phyloP scores from a whole-genome alignment of 192 early-diverging fungal genomes.

The Backusella mclennaniae region DNA sequence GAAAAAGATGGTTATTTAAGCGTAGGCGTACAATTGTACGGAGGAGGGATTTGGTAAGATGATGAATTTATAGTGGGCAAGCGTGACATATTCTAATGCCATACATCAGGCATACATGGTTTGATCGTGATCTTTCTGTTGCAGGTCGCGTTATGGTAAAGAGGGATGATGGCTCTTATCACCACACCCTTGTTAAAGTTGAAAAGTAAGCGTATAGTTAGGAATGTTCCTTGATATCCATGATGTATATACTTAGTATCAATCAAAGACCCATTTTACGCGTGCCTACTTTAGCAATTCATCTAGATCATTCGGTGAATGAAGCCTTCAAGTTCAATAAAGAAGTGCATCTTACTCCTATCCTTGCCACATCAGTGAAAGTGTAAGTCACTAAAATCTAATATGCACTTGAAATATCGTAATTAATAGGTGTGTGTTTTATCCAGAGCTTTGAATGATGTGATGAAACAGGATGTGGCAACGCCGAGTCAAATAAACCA shows the following conservation, averaged over 20 bases:
- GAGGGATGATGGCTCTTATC: constrained; percentile 61
- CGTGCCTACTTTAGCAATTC: constrained; percentile 95
- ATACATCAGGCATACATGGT: constrained; percentile 80
- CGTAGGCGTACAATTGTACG: constrained; percentile 89
- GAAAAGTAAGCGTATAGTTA: constrained; percentile 42
- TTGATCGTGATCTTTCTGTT: constrained; percentile 94
- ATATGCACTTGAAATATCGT: neutral
- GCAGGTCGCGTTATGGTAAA: constrained; percentile 92
- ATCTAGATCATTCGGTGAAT: constrained; percentile 79
- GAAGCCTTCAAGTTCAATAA: constrained; percentile 92
- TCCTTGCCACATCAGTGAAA: constrained; percentile 75
- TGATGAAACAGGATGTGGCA: neutral
- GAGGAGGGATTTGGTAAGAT: constrained; percentile 84
- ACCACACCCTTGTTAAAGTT: constrained; percentile 75
- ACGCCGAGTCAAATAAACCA: constrained; percentile 35
- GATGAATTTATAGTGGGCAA: neutral
- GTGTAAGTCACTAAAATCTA: constrained; percentile 20
- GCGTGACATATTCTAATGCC: neutral
- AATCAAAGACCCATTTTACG: constrained; percentile 77
- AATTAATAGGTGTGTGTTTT: neutral
- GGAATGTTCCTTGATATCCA: neutral
- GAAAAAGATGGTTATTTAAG: constrained; percentile 82
- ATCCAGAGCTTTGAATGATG: constrained; percentile 22
- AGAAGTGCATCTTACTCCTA: constrained; percentile 87
- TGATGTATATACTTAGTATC: neutral